phyloP scores from a whole-genome alignment of 768 basidiomycete species.

The Trametes cubensis region DNA sequence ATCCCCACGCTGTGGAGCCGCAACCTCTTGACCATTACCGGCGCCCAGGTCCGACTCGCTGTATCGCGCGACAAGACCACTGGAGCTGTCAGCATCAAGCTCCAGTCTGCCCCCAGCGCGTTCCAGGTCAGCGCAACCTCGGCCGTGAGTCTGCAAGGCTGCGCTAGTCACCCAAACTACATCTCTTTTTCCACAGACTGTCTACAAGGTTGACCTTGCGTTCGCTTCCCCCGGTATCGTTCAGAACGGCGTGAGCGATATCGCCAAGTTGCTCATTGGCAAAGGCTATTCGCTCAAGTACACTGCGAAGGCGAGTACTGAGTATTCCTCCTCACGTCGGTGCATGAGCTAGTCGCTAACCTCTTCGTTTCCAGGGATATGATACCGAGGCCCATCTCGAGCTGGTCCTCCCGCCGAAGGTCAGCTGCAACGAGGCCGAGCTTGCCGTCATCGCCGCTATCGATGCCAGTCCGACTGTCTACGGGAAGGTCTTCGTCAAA shows the following conservation, averaged over 20 bases:
- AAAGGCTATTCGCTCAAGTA: background rate
- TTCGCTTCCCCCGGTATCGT: background rate
- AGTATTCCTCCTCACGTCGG: background rate
- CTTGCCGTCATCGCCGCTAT: constrained; percentile 1
- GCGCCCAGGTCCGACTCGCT: too few species aligned
- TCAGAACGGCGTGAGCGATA: background rate
- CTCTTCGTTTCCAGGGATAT: background rate
- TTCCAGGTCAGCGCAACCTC: too few species aligned
- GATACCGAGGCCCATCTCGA: background rate
- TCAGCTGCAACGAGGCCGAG: constrained; percentile 8
- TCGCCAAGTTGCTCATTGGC: background rate
- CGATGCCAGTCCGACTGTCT: background rate
- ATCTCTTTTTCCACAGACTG: too few species aligned
- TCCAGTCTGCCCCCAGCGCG: too few species aligned
- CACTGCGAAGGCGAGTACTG: background rate
- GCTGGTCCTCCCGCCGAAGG: background rate
- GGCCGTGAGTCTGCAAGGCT: too few species aligned
- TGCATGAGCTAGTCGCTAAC: too few species aligned
- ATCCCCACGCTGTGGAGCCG: too few species aligned
- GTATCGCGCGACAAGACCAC: too few species aligned
- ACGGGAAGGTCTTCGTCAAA: constrained; percentile 10
- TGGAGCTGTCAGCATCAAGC: too few species aligned
- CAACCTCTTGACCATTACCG: too few species aligned
- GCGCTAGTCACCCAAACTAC: too few species aligned
- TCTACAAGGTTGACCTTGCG: constrained; percentile 5